Evolutionary conservation across 169 alveolate genomes (phyloP), one percentile per base, ranked within the genome.

Genomic region (Condylostoma magnum): DNA sequence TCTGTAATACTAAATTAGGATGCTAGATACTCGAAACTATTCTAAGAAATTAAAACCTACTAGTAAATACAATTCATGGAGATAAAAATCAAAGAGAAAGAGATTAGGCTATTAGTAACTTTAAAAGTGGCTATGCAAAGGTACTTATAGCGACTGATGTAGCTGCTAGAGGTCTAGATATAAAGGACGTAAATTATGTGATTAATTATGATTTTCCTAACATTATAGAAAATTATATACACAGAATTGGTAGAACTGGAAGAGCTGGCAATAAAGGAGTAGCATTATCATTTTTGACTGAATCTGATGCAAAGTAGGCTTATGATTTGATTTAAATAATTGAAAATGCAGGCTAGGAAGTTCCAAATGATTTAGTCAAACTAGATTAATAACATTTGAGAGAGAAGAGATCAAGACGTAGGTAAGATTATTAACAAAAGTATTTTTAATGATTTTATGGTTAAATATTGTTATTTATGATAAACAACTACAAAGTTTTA

Each of bases 241-340:
- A 98, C 79, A 83, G 99, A 69, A 97, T 98, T 12, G 99, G 99
- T 27, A 94, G 99, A 68, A 98, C 99, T 3, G 99, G 99, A 6
- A 88, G 99, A 67, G 94, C 98, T 33, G 99, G 98, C 6, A 87
- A 90, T n/a, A 86, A 94, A 2, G 99, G 99, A 27, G 48, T 37
- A 10, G 79, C 92, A n/a, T 57, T 71, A 22, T 48, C 85, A 27
- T 56, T 84, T 27, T 69, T 89, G 20, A 74, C 83, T 34, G 72
- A 58, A 47, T n/a, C 20, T 20, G 33, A 63, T 63, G 73, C 37
- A 4, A 63, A n/a, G n/a, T n/a, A n/a, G n/a, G n/a, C n/a, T n/a
- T n/a, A n/a, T n/a, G 81, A 82, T 36, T 58, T 79, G 3, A 67
- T 79, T 20, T 66, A 74, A 50, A 69, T 78, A 44, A 53, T 80